phyloP scores from a whole-genome alignment of 495 filamentous ascomycete species.

The Aspergillus kassunensis region DNA sequence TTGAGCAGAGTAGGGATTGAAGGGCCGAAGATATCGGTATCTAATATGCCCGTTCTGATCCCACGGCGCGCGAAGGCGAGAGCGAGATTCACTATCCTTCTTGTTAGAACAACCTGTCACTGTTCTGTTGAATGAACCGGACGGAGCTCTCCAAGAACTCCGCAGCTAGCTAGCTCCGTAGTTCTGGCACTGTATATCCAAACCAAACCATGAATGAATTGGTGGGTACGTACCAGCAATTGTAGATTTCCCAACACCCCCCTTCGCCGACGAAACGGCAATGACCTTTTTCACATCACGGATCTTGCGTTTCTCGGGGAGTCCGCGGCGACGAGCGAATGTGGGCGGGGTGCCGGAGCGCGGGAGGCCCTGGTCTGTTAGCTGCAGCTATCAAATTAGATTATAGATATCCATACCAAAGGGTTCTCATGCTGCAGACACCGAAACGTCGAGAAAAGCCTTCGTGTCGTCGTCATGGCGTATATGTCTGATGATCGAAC shows the following conservation, averaged over 20 bases:
- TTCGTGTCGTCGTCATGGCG: slow-evolving; percentile 15
- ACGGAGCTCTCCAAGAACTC: no score
- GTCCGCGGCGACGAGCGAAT: slow-evolving; percentile 75
- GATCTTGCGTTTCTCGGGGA: slow-evolving; percentile 77
- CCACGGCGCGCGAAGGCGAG: slow-evolving; percentile 79
- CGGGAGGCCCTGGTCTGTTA: slow-evolving; percentile 65
- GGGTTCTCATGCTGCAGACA: slow-evolving; percentile 85
- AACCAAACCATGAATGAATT: no score
- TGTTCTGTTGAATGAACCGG: no score
- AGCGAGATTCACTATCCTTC: slow-evolving; percentile 72
- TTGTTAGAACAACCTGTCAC: no score
- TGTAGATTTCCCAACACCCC: slow-evolving; percentile 94
- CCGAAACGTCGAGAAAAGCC: slow-evolving; percentile 60
- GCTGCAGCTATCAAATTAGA: neutral
- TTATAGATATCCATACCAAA: slow-evolving; percentile 48
- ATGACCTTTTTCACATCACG: slow-evolving; percentile 80
- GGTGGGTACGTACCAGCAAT: slow-evolving; percentile 59
- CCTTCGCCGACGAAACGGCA: slow-evolving; percentile 92
- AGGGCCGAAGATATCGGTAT: slow-evolving; percentile 95
- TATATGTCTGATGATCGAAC: neutral
- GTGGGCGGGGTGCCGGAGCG: slow-evolving; percentile 65
- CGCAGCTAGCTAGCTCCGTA: no score
- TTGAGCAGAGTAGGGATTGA: slow-evolving; percentile 89
- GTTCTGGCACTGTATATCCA: neutral
- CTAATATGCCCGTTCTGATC: slow-evolving; percentile 78